Conservation (phyloP, 2,329 filamentous ascomycete genomes). For the Aspergillus versicolor region DNA sequence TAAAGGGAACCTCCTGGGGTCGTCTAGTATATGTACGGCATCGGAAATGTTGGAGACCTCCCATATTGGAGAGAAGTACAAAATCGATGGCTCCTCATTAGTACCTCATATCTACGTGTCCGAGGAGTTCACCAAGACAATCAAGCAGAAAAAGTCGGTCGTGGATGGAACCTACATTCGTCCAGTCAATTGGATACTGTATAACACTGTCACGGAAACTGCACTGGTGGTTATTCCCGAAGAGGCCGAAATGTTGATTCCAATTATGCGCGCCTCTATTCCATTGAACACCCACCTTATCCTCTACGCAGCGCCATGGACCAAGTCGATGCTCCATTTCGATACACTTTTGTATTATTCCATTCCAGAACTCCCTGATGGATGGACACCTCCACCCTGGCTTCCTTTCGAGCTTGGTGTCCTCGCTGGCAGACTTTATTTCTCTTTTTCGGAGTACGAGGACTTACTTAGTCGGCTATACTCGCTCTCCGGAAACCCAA, state of each 20-base stretch:
- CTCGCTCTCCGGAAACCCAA: background rate
- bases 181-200: constrained; percentile 62
- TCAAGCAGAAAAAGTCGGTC: constrained; percentile 5
- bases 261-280: constrained; percentile 33
- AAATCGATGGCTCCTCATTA: background rate
- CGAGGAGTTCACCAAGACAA: constrained; percentile 13
- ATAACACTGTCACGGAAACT: constrained; percentile 46
- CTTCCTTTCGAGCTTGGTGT: constrained; percentile 60
- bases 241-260: constrained; percentile 59
- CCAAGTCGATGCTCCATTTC: constrained; percentile 60
- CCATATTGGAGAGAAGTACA: constrained; percentile 11
- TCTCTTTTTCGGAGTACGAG: constrained; percentile 27
- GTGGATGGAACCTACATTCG: constrained; percentile 15
- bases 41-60: constrained; percentile 8
- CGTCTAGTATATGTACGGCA: background rate
- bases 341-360: constrained; percentile 55
- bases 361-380: constrained; percentile 47
- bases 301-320: constrained; percentile 61
- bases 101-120: constrained; percentile 14
- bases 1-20: background rate
- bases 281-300: constrained; percentile 47
- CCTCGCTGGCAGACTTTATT: constrained; percentile 60
- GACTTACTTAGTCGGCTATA: background rate
- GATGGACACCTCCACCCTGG: constrained; percentile 51
- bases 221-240: constrained; percentile 63